Evolutionary conservation across 805 yeast species (phyloP).

Genomic region (Barnettozyma pratensis): DNA sequence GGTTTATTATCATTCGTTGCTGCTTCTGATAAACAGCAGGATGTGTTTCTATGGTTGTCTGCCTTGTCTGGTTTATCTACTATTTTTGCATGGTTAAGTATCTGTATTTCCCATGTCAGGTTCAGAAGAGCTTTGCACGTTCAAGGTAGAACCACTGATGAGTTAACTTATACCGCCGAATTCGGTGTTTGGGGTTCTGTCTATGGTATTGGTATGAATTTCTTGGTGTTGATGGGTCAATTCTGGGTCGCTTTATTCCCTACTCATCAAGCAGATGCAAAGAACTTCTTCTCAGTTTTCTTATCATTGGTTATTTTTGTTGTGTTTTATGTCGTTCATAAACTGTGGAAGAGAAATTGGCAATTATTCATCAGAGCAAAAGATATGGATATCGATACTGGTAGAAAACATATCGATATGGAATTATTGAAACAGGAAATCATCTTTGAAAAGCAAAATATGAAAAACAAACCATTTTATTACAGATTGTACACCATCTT

Average conservation of each 20-base stretch:
- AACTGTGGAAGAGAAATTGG: conserved; percentile 44
- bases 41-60: conserved; percentile 59
- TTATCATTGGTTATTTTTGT: conserved; percentile 61
- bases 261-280: conserved; percentile 46
- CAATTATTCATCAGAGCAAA: conserved; percentile 35
- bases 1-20: conserved; percentile 58
- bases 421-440: conserved; percentile 52
- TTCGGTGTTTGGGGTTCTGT: conserved; percentile 65
- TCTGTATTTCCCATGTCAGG: conserved; percentile 54
- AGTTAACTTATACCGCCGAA: conserved; percentile 61
- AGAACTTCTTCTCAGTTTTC: conserved; percentile 58
- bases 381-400: conserved; percentile 56
- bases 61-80: conserved; percentile 62
- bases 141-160: conserved; percentile 60
- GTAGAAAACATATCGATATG: conserved; percentile 56
- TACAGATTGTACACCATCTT: conserved; percentile 39
- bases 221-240: conserved; percentile 64
- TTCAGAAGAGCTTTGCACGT: conserved; percentile 57
- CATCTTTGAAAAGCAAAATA: conserved; percentile 48
- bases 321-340: conserved; percentile 52
- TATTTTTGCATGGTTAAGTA: conserved; percentile 59
- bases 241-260: conserved; percentile 84
- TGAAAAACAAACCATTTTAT: conserved; percentile 43
- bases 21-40: conserved; percentile 45
- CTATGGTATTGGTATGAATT: conserved; percentile 53